Evolutionary conservation across 2,329 filamentous ascomycete genomes (phyloP), one percentile per base, ranked within the genome.

Genomic region (Xylariaceae sp.): DNA sequence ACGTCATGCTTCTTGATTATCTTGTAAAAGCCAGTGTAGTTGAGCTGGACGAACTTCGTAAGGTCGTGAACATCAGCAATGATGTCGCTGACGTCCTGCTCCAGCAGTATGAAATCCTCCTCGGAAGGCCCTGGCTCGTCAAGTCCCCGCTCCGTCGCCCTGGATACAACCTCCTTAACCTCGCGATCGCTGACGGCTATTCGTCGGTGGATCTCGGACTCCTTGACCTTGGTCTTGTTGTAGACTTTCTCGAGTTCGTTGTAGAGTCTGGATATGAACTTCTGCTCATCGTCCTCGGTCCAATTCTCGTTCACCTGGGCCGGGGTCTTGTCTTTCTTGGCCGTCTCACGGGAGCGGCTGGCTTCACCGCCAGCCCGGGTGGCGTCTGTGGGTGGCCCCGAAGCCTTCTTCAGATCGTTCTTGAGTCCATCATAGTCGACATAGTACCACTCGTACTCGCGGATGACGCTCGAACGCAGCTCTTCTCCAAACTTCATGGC

Each of bases 1-100:
- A 90, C 85, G 65, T 95, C 92, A 60, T 98, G 92, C 71, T 98
- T 98, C 72, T 98, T 98, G 63, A 98, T 94, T 44, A 98, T 98
- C 71, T 98, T 98, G 68, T 95, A 93, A 59, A 98, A 98, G 5
- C 92, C 92, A 1, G 90, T 96, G 57, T 98, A 98, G 64, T 98
- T 98, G 56, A 98, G 67, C 65, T 95, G 90, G 5, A 94, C 93
- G 58, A 94, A 98, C 64, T 96, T 96, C 59, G 92, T 89, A 39
- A 98, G 72, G 53, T 98, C 92, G 61, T 98, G 90, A 15, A 98
- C 92, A 55, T 98, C 90, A 49, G 92, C 92, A 57, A 98, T 98
- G 54, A 98, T 89, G 59, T 98, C 92, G 63, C 88, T 94, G 53
- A 98, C 65, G 52, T 94, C 88, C 57, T 94, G 85, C 65, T 98